A percentile compares a stretch with the other conserved stretches of the same genome.
Evolutionary conservation across 1,284 basidiomycete genomes (phyloP).

Genomic region (Tremellales sp.): DNA sequence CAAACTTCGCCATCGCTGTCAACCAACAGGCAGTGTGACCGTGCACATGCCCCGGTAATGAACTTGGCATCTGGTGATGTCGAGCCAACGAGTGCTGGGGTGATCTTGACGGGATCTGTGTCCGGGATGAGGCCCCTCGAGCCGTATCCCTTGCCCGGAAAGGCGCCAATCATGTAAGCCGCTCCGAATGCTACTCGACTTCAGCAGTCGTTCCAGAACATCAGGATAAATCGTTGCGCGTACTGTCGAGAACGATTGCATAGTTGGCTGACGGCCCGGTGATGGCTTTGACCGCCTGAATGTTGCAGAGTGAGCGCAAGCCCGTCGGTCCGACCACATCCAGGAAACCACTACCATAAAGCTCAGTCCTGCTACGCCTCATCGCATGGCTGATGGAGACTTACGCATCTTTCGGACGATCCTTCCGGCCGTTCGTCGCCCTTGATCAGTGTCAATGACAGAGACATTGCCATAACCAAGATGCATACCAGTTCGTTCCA

Average conservation of each 20-base stretch:
- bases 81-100: constrained; percentile 61
- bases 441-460: too few species aligned
- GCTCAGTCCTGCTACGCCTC: not conserved
- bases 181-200: constrained; percentile 56
- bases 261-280: constrained; percentile 66
- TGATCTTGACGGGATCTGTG: constrained; percentile 63
- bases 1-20: constrained; percentile 76
- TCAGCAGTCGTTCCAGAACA: not conserved
- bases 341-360: constrained; percentile 11
- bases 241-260: constrained; percentile 59
- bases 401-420: constrained; percentile 12
- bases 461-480: too few species aligned
- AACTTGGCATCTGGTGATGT: constrained; percentile 59
- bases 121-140: constrained; percentile 56
- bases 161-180: constrained; percentile 87
- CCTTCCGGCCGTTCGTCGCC: constrained; percentile 29
- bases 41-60: constrained; percentile 74
- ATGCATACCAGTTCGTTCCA: too few species aligned
- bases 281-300: constrained; percentile 67
- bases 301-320: constrained; percentile 76
- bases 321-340: constrained; percentile 83
- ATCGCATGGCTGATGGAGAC: not conserved
- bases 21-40: constrained; percentile 76
- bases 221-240: constrained; percentile 12
- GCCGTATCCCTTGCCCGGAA: constrained; percentile 49